These are phyloP conservation scores for Dioscorea zingiberensis DNA, from an alignment of 106 monocot species.

Conservation along the genomic window DNA sequence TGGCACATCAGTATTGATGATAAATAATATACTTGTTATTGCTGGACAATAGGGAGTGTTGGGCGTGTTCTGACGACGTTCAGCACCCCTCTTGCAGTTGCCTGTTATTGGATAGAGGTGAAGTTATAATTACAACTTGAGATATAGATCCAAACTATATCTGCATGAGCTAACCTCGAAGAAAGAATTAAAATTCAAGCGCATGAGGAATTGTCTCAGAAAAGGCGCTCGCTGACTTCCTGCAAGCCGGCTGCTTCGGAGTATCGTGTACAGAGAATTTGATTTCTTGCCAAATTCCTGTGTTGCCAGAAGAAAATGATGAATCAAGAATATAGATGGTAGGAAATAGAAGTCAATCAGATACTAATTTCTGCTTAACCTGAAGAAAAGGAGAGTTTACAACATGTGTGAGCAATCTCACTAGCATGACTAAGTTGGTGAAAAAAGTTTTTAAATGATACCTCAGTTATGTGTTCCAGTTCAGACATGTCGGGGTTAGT, in stretches of 20 bases:
- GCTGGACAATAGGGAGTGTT: constrained; percentile 22
- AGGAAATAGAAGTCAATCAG: background rate
- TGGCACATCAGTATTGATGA: no score
- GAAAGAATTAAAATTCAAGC: constrained; percentile 88
- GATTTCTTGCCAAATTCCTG: constrained; percentile 99
- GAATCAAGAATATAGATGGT: background rate
- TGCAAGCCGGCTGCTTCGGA: constrained; percentile 80
- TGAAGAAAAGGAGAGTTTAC: no score
- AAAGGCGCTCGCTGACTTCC: constrained; percentile 93
- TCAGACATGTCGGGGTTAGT: constrained; percentile 54
- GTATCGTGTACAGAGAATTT: constrained; percentile 91
- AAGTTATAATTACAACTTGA: background rate
- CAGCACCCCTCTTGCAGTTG: constrained; percentile 54
- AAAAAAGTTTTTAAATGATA: constrained; percentile 9
- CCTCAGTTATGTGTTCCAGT: constrained; percentile 87
- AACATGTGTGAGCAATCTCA: no score
- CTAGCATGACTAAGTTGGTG: background rate
- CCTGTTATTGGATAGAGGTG: constrained; percentile 8
- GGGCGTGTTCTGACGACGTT: constrained; percentile 48
- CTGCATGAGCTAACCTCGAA: constrained; percentile 51
- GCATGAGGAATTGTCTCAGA: constrained; percentile 86
- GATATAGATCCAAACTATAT: no score
- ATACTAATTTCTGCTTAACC: no score
- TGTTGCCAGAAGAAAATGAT: background rate
- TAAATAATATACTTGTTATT: background rate